A percentile compares a stretch with the other conserved stretches of the same genome.
Conservation (phyloP, 2,329 filamentous ascomycete genomes). For the Cordyceps cateniannulata region DNA sequence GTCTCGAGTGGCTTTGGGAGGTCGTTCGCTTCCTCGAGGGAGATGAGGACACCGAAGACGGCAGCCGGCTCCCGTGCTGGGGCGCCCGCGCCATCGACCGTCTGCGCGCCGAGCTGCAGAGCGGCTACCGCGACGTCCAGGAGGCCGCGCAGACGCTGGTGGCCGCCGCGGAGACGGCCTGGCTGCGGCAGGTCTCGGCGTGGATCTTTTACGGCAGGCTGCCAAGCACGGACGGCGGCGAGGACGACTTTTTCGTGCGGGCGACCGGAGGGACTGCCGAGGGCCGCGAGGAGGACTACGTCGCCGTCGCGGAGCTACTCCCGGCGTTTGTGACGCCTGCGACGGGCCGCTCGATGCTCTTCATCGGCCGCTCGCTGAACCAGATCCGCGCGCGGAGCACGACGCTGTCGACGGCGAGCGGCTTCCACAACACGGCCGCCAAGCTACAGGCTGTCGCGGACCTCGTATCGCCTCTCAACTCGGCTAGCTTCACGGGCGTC, state of each 20-base stretch:
- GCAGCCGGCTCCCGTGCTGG: slow-evolving; percentile 40
- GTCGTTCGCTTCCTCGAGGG: slow-evolving; percentile 61
- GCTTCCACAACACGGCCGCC: slow-evolving; percentile 53
- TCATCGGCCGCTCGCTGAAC: slow-evolving; percentile 83
- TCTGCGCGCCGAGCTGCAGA: slow-evolving; percentile 69
- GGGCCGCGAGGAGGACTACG: slow-evolving; percentile 46
- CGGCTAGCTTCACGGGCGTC: slow-evolving; percentile 61
- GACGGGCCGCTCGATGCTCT: slow-evolving; percentile 77
- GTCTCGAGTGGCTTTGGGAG: slow-evolving; percentile 80
- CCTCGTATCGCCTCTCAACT: slow-evolving; percentile 67
- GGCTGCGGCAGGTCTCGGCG: slow-evolving; percentile 82
- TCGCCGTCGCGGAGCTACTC: slow-evolving; percentile 52
- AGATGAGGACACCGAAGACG: slow-evolving; percentile 18
- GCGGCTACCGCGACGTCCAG: slow-evolving; percentile 83
- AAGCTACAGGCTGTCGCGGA: slow-evolving; percentile 64
- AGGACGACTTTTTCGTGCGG: slow-evolving; percentile 79
- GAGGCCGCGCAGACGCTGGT: slow-evolving; percentile 66
- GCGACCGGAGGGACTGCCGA: slow-evolving; percentile 32
- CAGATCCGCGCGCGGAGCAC: slow-evolving; percentile 61
- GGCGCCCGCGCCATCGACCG: slow-evolving; percentile 73
- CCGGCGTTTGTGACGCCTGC: slow-evolving; percentile 72
- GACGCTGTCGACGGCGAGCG: slow-evolving; percentile 28
- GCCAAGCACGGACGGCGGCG: slow-evolving; percentile 59
- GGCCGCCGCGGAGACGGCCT: slow-evolving; percentile 77
- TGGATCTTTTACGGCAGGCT: slow-evolving; percentile 88